Conservation (phyloP, 495 filamentous ascomycete genomes). For the Penicillium canariense region DNA sequence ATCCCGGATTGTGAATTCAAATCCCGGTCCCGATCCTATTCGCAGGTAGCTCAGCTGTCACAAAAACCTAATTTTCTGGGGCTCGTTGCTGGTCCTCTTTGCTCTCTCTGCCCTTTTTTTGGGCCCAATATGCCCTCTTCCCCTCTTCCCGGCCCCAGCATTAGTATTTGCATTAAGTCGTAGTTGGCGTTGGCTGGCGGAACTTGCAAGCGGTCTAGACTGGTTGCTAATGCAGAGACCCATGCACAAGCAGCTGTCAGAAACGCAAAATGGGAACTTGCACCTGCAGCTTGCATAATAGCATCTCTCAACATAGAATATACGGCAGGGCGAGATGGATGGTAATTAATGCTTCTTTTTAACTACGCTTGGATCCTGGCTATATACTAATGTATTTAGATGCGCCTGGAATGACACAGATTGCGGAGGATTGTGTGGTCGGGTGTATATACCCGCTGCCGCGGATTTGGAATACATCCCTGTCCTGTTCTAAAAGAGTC, state of each 20-base stretch:
- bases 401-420: background rate
- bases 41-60: constrained; percentile 18
- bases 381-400: background rate
- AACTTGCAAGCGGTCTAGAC: constrained; percentile 10
- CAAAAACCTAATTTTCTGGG: constrained; percentile 12
- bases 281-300: constrained; percentile 16
- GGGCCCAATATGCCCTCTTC: background rate
- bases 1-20: background rate
- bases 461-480: constrained; percentile 8
- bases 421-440: background rate
- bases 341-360: background rate
- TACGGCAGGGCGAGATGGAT: background rate
- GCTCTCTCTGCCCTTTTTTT: background rate
- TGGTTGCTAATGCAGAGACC: constrained; percentile 8
- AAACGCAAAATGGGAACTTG: background rate
- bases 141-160: background rate
- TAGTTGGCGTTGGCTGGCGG: background rate
- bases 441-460: background rate
- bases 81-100: background rate
- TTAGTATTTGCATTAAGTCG: background rate
- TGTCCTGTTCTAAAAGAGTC: background rate
- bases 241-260: constrained; percentile 11
- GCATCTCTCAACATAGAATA: constrained; percentile 2
- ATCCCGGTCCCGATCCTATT: background rate
- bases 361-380: background rate